phyloP scores from a whole-genome alignment of 2,329 filamentous ascomycete genomes.

The Helotiales sp. region DNA sequence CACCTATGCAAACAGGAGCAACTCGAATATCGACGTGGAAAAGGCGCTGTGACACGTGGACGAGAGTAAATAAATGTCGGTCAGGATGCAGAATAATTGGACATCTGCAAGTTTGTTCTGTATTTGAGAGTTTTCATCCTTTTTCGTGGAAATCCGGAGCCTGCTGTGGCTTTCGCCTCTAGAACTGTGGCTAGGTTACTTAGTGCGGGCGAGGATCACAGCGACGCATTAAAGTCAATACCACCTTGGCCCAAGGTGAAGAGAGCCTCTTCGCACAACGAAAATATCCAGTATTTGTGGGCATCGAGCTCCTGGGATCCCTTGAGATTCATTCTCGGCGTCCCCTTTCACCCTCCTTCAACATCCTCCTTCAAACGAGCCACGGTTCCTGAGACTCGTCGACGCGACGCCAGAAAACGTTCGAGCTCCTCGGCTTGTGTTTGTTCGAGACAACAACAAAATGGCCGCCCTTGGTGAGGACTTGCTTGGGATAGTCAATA shows the following conservation, averaged over 20 bases:
- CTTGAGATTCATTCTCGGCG: conserved; percentile 27
- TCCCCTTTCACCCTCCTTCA: neutral
- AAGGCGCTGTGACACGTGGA: neutral
- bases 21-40: neutral
- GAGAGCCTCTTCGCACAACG: neutral
- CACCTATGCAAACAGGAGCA: neutral
- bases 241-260: neutral
- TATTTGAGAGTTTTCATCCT: too few species aligned
- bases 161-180: neutral
- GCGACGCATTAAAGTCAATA: conserved; percentile 1
- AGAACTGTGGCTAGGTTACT: neutral
- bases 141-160: neutral
- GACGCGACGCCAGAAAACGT: conserved; percentile 18
- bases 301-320: conserved; percentile 11
- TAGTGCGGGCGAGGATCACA: neutral
- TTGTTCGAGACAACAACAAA: conserved; percentile 19
- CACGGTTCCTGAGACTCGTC: conserved; percentile 1
- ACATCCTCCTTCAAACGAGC: neutral
- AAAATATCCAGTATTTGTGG: neutral
- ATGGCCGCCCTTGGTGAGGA: conserved; percentile 98
- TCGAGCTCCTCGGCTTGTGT: conserved; percentile 6
- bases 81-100: too few species aligned
- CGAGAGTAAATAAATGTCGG: neutral
- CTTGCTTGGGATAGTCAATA: conserved; percentile 93
- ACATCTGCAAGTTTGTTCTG: too few species aligned